Percentiles rank a stretch among this genome's conserved stretches.
Conservation (phyloP, 2,329 filamentous ascomycete species). For the Talaromyces sp. region DNA sequence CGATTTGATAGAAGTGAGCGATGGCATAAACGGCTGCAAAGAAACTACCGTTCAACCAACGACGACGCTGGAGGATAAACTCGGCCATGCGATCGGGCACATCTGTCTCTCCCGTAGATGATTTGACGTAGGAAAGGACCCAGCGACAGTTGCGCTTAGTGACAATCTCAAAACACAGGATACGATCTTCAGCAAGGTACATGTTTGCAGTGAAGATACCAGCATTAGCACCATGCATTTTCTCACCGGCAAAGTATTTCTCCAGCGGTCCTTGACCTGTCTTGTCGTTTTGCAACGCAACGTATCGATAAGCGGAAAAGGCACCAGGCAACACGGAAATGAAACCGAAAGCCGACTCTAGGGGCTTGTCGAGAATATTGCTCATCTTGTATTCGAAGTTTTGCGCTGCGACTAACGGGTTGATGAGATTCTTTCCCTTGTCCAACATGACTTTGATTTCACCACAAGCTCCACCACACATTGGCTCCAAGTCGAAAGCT, state of each 20-base stretch:
- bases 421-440: slow-evolving; percentile 80
- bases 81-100: slow-evolving; percentile 93
- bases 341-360: slow-evolving; percentile 96
- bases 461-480: slow-evolving; percentile 95
- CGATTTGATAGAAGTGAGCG: slow-evolving; percentile 93
- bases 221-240: slow-evolving; percentile 86
- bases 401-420: slow-evolving; percentile 90
- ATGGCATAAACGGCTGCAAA: slow-evolving; percentile 96
- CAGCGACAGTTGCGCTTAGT: slow-evolving; percentile 96
- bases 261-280: slow-evolving; percentile 87
- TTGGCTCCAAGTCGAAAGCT: slow-evolving; percentile 94
- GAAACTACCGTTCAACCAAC: slow-evolving; percentile 98
- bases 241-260: slow-evolving; percentile 96
- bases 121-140: slow-evolving; percentile 98
- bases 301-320: slow-evolving; percentile 95
- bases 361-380: slow-evolving; percentile 95
- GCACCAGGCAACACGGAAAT: slow-evolving; percentile 95
- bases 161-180: slow-evolving; percentile 71
- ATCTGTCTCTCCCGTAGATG: slow-evolving; percentile 92
- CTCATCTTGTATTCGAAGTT: slow-evolving; percentile 99
- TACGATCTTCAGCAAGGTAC: slow-evolving; percentile 52
- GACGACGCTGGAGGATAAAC: slow-evolving; percentile 88
- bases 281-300: slow-evolving; percentile 95
- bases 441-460: slow-evolving; percentile 98
- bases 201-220: slow-evolving; percentile 94